Conservation (phyloP, 768 basidiomycete species). For the Suillus subalutaceus region DNA sequence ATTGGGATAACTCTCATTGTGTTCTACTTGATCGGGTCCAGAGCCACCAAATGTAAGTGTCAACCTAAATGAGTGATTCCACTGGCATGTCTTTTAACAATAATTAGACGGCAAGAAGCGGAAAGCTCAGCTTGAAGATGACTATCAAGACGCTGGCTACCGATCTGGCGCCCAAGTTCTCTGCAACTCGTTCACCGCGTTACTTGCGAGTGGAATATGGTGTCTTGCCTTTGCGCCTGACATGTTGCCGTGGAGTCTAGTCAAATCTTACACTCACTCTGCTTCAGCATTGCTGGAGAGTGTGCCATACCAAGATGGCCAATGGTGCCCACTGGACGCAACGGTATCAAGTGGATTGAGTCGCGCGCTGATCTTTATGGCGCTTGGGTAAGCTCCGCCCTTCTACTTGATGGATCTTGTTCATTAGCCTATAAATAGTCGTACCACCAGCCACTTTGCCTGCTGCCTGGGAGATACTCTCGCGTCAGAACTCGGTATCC, state of each 20-base stretch:
- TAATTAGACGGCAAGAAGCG: slow-evolving; percentile 66
- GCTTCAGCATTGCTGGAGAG: slow-evolving; percentile 22
- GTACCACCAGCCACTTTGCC: slow-evolving; percentile 68
- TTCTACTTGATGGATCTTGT: slow-evolving; percentile 1
- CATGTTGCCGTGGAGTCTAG: slow-evolving; percentile 40
- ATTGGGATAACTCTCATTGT: slow-evolving; percentile 71
- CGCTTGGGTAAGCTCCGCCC: slow-evolving; percentile 57
- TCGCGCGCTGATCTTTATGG: slow-evolving; percentile 61
- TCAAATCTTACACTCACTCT: slow-evolving; percentile 16
- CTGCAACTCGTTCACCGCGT: slow-evolving; percentile 72
- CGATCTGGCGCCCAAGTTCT: slow-evolving; percentile 81
- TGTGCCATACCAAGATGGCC: slow-evolving; percentile 18
- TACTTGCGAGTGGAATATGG: slow-evolving; percentile 66
- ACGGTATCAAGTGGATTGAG: slow-evolving; percentile 53
- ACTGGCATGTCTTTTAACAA: slow-evolving; percentile 1
- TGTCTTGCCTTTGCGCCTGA: slow-evolving; percentile 55
- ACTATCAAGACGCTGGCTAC: slow-evolving; percentile 74
- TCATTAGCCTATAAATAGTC: slow-evolving; percentile 11
- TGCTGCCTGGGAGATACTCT: slow-evolving; percentile 92
- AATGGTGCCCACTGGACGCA: slow-evolving; percentile 67
- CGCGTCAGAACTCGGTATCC: slow-evolving; percentile 90
- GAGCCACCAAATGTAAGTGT: slow-evolving; percentile 77
- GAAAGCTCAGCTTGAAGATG: slow-evolving; percentile 80
- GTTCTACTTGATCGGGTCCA: slow-evolving; percentile 80
- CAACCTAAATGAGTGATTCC: not conserved